Conservation (phyloP, 441 rosid species). For the Arabidopsis lyrata region DNA sequence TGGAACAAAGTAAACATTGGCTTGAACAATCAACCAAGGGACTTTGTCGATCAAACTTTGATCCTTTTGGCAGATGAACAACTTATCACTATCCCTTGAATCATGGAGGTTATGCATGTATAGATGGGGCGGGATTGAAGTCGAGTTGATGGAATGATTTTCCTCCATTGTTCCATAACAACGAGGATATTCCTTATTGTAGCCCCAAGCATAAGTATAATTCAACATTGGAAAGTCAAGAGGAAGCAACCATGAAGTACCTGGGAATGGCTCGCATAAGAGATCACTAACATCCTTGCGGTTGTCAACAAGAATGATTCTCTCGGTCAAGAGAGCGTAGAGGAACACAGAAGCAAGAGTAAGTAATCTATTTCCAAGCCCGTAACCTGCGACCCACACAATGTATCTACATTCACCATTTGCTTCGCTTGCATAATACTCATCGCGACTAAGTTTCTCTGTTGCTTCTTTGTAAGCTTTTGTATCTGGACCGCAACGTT, state of each 20-base stretch:
- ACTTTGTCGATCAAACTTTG: slow-evolving; percentile 56
- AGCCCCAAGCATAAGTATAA: slow-evolving; percentile 34
- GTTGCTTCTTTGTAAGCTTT: slow-evolving; percentile 13
- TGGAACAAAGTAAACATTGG: slow-evolving; percentile 74
- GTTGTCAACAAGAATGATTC: slow-evolving; percentile 71
- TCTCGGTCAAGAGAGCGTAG: slow-evolving; percentile 71
- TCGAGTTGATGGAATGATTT: slow-evolving; percentile 46
- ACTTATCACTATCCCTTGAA: slow-evolving; percentile 62
- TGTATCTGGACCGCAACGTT: slow-evolving; percentile 63
- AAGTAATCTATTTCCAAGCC: slow-evolving; percentile 76
- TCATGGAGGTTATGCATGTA: slow-evolving; percentile 69
- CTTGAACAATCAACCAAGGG: slow-evolving; percentile 78
- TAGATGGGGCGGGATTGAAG: slow-evolving; percentile 47
- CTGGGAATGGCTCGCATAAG: slow-evolving; percentile 85
- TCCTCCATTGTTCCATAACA: slow-evolving; percentile 65
- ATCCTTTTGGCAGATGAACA: slow-evolving; percentile 63
- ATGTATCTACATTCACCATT: slow-evolving; percentile 60
- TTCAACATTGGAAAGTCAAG: slow-evolving; percentile 53
- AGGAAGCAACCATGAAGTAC: slow-evolving; percentile 65
- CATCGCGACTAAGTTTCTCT: slow-evolving; percentile 9
- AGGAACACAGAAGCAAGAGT: slow-evolving; percentile 67
- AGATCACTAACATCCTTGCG: slow-evolving; percentile 63
- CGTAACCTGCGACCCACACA: slow-evolving; percentile 71
- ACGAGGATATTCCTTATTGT: slow-evolving; percentile 49
- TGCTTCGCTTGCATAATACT: slow-evolving; percentile 16